A percentile compares a stretch with the other conserved stretches of the same genome.
Conservation (phyloP, 129 eudicot genomes). For the Chrysanthemum lavandulifolium region DNA sequence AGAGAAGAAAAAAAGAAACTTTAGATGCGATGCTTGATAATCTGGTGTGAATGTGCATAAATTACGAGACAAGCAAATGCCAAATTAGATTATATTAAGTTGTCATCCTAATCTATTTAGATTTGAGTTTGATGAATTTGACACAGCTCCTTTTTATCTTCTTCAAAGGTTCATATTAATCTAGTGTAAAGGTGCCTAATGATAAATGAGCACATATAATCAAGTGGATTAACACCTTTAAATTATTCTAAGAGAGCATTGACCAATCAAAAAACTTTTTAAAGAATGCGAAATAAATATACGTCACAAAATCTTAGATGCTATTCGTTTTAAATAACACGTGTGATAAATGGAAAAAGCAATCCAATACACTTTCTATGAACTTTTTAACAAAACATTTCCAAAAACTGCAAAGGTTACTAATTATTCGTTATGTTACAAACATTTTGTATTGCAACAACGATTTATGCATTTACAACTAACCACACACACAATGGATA, state of each 20-base stretch:
- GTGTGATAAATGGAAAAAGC: not conserved
- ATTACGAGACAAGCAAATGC: no score
- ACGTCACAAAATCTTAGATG: conserved; percentile 1
- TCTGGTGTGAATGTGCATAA: no score
- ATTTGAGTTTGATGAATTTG: no score
- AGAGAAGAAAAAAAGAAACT: no score
- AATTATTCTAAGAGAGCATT: not conserved
- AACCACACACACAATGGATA: conserved; percentile 13
- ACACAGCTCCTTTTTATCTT: no score
- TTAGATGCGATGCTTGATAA: no score
- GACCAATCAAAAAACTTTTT: not conserved
- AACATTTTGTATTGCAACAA: conserved; percentile 20
- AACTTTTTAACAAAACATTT: not conserved
- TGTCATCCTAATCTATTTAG: no score
- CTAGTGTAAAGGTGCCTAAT: no score
- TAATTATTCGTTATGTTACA: conserved; percentile 6
- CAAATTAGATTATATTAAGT: no score
- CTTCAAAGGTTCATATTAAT: no score
- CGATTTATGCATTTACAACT: conserved; percentile 20
- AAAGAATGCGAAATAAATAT: not conserved
- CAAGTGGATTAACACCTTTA: not conserved
- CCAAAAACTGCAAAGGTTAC: not conserved
- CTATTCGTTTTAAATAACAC: not conserved
- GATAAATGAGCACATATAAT: not conserved
- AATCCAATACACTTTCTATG: not conserved